These are phyloP conservation scores for Geotrichum bryndzae DNA, from an alignment of 1,139 yeast species.

Conservation along the genomic window DNA sequence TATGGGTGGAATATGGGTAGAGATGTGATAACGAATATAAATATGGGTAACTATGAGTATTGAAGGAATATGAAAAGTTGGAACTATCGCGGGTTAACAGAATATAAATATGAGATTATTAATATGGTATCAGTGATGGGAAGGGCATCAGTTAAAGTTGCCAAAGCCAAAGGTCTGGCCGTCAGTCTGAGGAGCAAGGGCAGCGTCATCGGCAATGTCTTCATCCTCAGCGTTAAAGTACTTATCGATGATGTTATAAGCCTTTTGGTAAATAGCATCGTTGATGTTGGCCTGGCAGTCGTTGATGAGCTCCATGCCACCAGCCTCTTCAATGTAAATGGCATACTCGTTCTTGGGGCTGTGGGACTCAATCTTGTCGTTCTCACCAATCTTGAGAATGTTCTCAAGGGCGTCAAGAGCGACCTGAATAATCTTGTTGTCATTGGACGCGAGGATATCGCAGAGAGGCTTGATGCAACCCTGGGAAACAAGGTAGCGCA, in stretches of 20 bases:
- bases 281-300: constrained; percentile 89
- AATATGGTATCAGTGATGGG: neutral
- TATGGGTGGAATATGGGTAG: neutral
- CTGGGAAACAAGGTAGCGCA: constrained; percentile 78
- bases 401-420: constrained; percentile 93
- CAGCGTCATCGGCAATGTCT: constrained; percentile 64
- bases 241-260: constrained; percentile 81
- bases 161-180: constrained; percentile 91
- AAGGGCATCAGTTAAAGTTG: constrained; percentile 19
- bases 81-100: neutral
- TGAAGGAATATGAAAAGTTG: neutral
- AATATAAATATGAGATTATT: constrained; percentile 7
- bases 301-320: constrained; percentile 95
- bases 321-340: constrained; percentile 90
- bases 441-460: constrained; percentile 82
- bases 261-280: constrained; percentile 87
- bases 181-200: constrained; percentile 68
- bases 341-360: constrained; percentile 73
- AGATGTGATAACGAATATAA: neutral
- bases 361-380: constrained; percentile 67
- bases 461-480: constrained; percentile 97
- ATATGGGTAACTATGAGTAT: neutral
- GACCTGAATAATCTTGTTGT: constrained; percentile 87
- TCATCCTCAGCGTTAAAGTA: constrained; percentile 75
- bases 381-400: constrained; percentile 88